A percentile compares a stretch with the other conserved stretches of the same genome.
These are phyloP conservation scores for Raphanus raphanistrum DNA, from an alignment of 345 rosid genomes.

Conservation along the genomic window DNA sequence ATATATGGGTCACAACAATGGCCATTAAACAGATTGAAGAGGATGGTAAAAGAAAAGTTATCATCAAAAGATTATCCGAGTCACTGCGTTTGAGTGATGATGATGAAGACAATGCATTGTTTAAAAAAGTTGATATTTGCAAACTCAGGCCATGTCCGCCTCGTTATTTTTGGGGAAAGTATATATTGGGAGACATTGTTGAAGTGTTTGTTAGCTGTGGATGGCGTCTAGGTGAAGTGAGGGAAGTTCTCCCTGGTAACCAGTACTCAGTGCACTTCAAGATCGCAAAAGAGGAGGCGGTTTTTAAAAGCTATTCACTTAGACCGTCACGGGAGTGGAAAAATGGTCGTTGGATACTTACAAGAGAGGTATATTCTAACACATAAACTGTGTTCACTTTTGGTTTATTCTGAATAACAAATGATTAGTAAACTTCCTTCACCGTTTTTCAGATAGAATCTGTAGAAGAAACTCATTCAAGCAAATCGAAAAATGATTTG, in stretches of 20 bases:
- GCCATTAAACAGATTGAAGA: neutral
- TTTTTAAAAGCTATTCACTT: neutral
- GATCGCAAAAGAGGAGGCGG: neutral
- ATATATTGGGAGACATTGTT: neutral
- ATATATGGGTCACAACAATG: neutral
- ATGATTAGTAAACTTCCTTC: neutral
- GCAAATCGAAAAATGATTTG: neutral
- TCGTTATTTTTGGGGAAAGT: neutral
- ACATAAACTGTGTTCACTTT: neutral
- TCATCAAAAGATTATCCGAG: neutral
- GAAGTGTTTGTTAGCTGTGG: neutral
- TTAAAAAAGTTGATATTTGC: neutral
- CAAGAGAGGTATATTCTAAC: neutral
- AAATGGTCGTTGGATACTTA: neutral
- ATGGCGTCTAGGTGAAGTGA: neutral
- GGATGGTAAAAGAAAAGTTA: neutral
- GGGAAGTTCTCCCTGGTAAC: neutral
- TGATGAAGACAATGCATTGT: neutral
- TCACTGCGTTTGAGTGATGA: neutral
- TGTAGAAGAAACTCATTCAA: neutral
- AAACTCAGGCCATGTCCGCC: neutral
- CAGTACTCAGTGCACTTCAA: neutral
- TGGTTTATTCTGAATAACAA: neutral
- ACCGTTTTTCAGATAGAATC: neutral
- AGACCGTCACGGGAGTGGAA: neutral